Base-by-base conservation (phyloP, 768 basidiomycete species). In the Mycena leptocephala region DNA sequence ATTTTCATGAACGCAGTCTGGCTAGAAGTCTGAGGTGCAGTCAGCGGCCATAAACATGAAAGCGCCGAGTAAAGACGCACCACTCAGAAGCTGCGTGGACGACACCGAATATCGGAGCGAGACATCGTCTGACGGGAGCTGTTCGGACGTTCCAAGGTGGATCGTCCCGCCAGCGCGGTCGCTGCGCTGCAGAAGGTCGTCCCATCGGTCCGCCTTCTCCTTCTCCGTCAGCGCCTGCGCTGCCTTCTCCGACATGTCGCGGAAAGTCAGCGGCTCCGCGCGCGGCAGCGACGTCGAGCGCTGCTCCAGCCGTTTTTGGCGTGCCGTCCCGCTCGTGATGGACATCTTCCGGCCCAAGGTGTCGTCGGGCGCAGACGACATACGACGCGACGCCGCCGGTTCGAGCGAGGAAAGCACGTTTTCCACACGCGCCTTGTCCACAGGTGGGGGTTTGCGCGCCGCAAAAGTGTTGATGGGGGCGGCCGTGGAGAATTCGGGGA, bases 131-230 rank as follows among this genome's bases (percentile, higher is more conserved):
- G 77, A 78, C 51, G 66, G 48, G 33, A 78, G 77, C 55, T 59
- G 33, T n/a, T 78, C 74, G 0, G 77, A 78, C 28, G 67, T 70
- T 37, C n/a, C 89, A 8, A 95, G 80, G 78, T 92, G 93, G 69
- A 95, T 81, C 66, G 95, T 96, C 55, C 95, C 95, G 1, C 95
- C 95, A 1, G 95, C 95, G 64, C 84, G 83, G 51, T 88, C 93
- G 79, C 94, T 95, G 78, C 89, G 87, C 81, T 90, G 89, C 74
- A 95, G 83, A 68, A 95, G 79, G 74, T 92, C 92, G 70, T 94
- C 89, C 94, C 94, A 95, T 79, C 90, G 90, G 16, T 89, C 90
- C 9, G 89, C 88, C 86, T 96, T 96, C 85, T 96, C 94, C 79
- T 90, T 84, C 81, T 95, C 93, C 30, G 91, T 91, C 81, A 93